A percentile compares a stretch with the other conserved stretches of the same genome.
These are phyloP conservation scores for Fusarium sterilihyphosum DNA, from an alignment of 2,329 filamentous ascomycete genomes.

Conservation along the genomic window DNA sequence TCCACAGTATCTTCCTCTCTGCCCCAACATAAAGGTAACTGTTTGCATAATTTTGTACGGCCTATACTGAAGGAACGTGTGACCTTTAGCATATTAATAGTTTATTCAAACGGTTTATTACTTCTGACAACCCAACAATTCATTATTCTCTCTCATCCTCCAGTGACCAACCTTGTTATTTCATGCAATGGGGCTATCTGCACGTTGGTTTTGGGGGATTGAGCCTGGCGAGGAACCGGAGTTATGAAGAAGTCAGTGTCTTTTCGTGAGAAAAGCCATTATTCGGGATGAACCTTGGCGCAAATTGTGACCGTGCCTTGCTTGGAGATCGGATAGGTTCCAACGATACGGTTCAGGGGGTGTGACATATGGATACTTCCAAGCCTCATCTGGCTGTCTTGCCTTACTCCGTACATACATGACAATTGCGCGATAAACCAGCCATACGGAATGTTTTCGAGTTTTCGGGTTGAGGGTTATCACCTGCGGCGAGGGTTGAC, in stretches of 20 bases:
- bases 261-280: constrained; percentile 3
- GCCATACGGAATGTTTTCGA: neutral
- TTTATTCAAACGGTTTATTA: neutral
- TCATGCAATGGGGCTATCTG: neutral
- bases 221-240: neutral
- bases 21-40: neutral
- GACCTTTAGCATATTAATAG: neutral
- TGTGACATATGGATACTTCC: neutral
- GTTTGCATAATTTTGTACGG: neutral
- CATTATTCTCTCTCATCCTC: neutral
- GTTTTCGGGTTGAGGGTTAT: constrained; percentile 4
- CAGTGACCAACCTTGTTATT: neutral
- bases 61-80: neutral
- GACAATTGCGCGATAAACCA: constrained; percentile 2
- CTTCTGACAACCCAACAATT: neutral
- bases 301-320: neutral
- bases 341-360: neutral
- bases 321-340: constrained; percentile 11
- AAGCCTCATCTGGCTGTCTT: constrained; percentile 23
- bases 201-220: constrained; percentile 4
- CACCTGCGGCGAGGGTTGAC: neutral
- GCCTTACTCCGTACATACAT: neutral
- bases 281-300: constrained; percentile 14
- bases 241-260: neutral
- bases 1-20: neutral